A percentile compares a stretch with the other conserved stretches of the same genome.
These are phyloP conservation scores for Marsdenia floribunda DNA, from an alignment of 257 asterid species.

Conservation along the genomic window DNA sequence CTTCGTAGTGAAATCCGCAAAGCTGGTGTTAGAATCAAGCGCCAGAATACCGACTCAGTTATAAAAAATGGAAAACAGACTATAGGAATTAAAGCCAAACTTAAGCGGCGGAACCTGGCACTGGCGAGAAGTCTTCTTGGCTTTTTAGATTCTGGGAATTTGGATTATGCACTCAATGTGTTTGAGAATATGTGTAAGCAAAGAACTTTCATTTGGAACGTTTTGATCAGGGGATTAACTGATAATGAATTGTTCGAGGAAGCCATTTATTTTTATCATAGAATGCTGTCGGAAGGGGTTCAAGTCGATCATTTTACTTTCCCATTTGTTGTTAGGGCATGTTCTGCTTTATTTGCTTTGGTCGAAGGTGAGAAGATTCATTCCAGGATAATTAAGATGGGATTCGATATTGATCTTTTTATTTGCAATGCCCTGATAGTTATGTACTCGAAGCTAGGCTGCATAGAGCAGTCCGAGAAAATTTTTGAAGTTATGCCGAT, in stretches of 20 bases:
- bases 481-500: slow-evolving; percentile 41
- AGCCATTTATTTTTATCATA: slow-evolving; percentile 39
- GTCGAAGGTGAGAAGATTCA: slow-evolving; percentile 49
- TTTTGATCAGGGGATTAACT: slow-evolving; percentile 44
- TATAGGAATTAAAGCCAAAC: slow-evolving; percentile 12
- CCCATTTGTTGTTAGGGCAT: slow-evolving; percentile 60
- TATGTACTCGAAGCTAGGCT: slow-evolving; percentile 55
- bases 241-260: slow-evolving; percentile 40
- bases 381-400: slow-evolving; percentile 42
- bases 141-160: slow-evolving; percentile 31
- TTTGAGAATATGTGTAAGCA: slow-evolving; percentile 40
- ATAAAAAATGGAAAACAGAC: background rate
- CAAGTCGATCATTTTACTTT: slow-evolving; percentile 46
- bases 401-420: slow-evolving; percentile 49
- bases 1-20: slow-evolving; percentile 24
- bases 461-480: slow-evolving; percentile 36
- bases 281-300: slow-evolving; percentile 46
- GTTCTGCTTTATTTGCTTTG: slow-evolving; percentile 35
- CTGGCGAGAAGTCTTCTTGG: slow-evolving; percentile 23
- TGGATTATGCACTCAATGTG: slow-evolving; percentile 51
- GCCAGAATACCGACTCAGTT: slow-evolving; percentile 8
- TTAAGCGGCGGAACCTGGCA: slow-evolving; percentile 13
- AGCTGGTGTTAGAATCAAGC: slow-evolving; percentile 20
- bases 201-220: slow-evolving; percentile 49
- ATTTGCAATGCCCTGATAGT: slow-evolving; percentile 49